These are phyloP conservation scores for Annulohypoxylon truncatum DNA, from an alignment of 2,329 filamentous ascomycete genomes.

Conservation along the genomic window DNA sequence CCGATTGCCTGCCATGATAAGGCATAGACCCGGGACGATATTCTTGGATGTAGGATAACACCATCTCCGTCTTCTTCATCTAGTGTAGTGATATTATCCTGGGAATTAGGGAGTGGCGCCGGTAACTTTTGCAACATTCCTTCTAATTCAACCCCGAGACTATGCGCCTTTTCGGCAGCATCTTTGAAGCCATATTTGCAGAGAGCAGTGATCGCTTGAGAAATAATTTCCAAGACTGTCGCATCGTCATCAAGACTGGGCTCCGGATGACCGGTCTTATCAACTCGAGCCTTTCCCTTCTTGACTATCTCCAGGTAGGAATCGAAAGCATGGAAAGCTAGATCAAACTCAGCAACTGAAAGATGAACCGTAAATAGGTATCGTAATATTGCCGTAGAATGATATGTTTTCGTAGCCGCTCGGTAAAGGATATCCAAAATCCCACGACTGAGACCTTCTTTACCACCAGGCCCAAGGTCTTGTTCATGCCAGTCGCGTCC, in stretches of 20 bases:
- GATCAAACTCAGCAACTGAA: slow-evolving; percentile 88
- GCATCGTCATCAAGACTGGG: slow-evolving; percentile 81
- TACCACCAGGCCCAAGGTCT: slow-evolving; percentile 84
- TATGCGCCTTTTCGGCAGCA: slow-evolving; percentile 82
- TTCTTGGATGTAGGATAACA: slow-evolving; percentile 53
- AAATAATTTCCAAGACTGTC: slow-evolving; percentile 79
- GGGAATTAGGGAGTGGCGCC: slow-evolving; percentile 46
- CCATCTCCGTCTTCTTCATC: slow-evolving; percentile 50
- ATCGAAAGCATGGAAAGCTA: slow-evolving; percentile 90
- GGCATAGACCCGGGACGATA: slow-evolving; percentile 72
- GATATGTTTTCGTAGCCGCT: slow-evolving; percentile 91
- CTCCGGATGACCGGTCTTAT: slow-evolving; percentile 79
- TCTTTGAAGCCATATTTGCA: slow-evolving; percentile 82
- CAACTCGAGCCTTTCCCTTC: slow-evolving; percentile 83
- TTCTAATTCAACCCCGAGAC: slow-evolving; percentile 77
- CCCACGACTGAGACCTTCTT: slow-evolving; percentile 77
- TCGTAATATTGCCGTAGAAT: slow-evolving; percentile 89
- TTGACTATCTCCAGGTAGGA: slow-evolving; percentile 91
- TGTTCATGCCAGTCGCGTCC: slow-evolving; percentile 82
- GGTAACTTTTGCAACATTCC: slow-evolving; percentile 75
- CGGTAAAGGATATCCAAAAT: slow-evolving; percentile 91
- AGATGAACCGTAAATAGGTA: slow-evolving; percentile 90
- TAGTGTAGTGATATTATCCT: slow-evolving; percentile 48
- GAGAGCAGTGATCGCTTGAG: slow-evolving; percentile 81
- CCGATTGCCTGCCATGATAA: slow-evolving; percentile 87